Evolutionary conservation across 1,139 yeast species (phyloP).

Genomic region (Saccharomycopsis phalli): DNA sequence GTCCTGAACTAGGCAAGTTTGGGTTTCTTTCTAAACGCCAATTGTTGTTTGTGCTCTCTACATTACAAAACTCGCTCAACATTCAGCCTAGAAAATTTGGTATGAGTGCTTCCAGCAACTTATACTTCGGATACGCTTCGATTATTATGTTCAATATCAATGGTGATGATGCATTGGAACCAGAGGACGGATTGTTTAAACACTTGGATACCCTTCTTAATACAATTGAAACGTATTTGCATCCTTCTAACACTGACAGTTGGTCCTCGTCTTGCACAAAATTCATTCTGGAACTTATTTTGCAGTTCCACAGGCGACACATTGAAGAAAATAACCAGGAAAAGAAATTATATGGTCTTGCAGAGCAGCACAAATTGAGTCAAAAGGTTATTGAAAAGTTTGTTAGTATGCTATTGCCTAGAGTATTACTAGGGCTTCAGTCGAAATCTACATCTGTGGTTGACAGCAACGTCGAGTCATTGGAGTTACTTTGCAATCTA

Average conservation of each 20-base stretch:
- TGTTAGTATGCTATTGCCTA: slow-evolving; percentile 47
- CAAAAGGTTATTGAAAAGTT: slow-evolving; percentile 38
- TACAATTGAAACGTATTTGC: slow-evolving; percentile 76
- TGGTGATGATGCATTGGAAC: slow-evolving; percentile 35
- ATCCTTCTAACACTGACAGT: slow-evolving; percentile 82
- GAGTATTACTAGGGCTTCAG: slow-evolving; percentile 68
- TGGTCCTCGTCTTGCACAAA: slow-evolving; percentile 37
- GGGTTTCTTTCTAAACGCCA: slow-evolving; percentile 64
- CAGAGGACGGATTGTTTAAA: slow-evolving; percentile 41
- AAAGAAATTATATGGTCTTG: slow-evolving; percentile 33
- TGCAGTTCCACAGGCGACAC: slow-evolving; percentile 54
- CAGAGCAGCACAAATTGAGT: slow-evolving; percentile 38
- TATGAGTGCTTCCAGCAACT: slow-evolving; percentile 33
- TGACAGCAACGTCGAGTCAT: slow-evolving; percentile 49
- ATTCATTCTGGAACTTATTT: slow-evolving; percentile 44
- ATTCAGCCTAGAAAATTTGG: slow-evolving; percentile 32
- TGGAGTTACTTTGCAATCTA: slow-evolving; percentile 58
- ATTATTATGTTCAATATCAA: slow-evolving; percentile 58
- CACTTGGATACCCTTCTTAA: slow-evolving; percentile 48
- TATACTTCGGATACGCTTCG: slow-evolving; percentile 53
- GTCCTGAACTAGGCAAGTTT: no score
- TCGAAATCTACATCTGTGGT: slow-evolving; percentile 57
- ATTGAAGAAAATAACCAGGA: slow-evolving; percentile 36
- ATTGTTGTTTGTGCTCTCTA: slow-evolving; percentile 47
- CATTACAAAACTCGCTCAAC: slow-evolving; percentile 30